Evolutionary conservation across 2,329 filamentous ascomycete genomes (phyloP).

Genomic region (Fusarium nanum): DNA sequence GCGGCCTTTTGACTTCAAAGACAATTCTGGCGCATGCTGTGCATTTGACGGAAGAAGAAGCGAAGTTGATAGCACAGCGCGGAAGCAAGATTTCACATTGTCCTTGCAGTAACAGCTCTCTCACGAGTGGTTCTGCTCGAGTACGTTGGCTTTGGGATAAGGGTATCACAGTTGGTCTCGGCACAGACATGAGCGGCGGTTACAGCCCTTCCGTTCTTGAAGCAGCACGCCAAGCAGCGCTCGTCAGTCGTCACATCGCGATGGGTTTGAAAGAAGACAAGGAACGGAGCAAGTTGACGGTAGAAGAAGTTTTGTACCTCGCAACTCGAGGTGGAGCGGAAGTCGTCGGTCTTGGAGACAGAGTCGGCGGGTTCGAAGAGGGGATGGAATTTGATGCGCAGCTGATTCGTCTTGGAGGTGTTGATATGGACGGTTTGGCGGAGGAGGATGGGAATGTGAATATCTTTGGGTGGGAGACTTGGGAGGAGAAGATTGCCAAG

Average conservation of each 20-base stretch:
- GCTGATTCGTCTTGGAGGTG: slow-evolving; percentile 72
- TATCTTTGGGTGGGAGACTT: slow-evolving; percentile 91
- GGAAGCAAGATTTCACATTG: slow-evolving; percentile 83
- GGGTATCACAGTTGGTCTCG: slow-evolving; percentile 84
- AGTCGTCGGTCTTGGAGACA: slow-evolving; percentile 78
- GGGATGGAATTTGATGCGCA: slow-evolving; percentile 95
- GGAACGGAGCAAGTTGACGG: slow-evolving; percentile 75
- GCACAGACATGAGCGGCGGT: slow-evolving; percentile 91
- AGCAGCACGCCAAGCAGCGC: slow-evolving; percentile 81
- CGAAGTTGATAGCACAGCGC: slow-evolving; percentile 68
- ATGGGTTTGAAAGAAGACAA: slow-evolving; percentile 57
- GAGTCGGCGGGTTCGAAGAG: slow-evolving; percentile 83
- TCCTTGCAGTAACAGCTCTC: slow-evolving; percentile 84
- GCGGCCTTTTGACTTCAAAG: slow-evolving; percentile 73
- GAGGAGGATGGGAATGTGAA: slow-evolving; percentile 75
- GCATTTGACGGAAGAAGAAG: slow-evolving; percentile 77
- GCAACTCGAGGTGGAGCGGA: slow-evolving; percentile 88
- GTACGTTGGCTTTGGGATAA: slow-evolving; percentile 79
- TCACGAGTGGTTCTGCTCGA: slow-evolving; percentile 82
- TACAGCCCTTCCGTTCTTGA: slow-evolving; percentile 86
- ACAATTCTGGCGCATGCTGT: slow-evolving; percentile 90
- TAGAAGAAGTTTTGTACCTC: slow-evolving; percentile 87
- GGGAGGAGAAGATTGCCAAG: slow-evolving; percentile 88
- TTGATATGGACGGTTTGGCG: slow-evolving; percentile 56
- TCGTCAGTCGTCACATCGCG: slow-evolving; percentile 79